Evolutionary conservation across 495 filamentous ascomycete species (phyloP).

Genomic region (Trichoderma erinaceum): DNA sequence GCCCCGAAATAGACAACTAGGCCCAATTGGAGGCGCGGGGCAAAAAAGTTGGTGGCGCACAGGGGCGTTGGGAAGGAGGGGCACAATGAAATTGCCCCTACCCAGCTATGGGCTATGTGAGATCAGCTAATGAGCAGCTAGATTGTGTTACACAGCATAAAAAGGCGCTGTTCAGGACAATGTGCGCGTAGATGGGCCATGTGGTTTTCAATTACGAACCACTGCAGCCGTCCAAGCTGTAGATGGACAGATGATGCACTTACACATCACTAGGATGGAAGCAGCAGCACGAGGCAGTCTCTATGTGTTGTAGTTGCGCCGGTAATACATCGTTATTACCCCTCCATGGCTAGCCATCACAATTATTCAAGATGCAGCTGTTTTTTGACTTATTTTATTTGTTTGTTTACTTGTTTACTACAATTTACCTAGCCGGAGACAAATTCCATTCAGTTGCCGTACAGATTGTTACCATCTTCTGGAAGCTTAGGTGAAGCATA

Average conservation of each 20-base stretch:
- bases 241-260: too few relatives aligned
- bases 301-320: not conserved
- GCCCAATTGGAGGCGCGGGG: not conserved
- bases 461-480: not conserved
- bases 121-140: not conserved
- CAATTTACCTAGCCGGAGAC: not conserved
- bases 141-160: not conserved
- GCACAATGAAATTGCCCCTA: not conserved
- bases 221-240: not conserved
- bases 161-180: not conserved
- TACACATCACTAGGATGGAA: not conserved
- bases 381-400: not conserved
- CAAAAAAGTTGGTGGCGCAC: not conserved
- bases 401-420: not conserved
- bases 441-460: not conserved
- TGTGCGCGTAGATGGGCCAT: not conserved
- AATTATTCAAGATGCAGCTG: not conserved
- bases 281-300: not conserved
- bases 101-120: not conserved
- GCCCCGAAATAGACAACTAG: not conserved
- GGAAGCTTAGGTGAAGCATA: constrained; percentile 1
- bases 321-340: not conserved
- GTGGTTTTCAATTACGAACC: not conserved
- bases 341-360: not conserved
- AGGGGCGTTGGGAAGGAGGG: not conserved